phyloP scores from a whole-genome alignment of 1,284 basidiomycete genomes.

The Heterobasidion parviporum region DNA sequence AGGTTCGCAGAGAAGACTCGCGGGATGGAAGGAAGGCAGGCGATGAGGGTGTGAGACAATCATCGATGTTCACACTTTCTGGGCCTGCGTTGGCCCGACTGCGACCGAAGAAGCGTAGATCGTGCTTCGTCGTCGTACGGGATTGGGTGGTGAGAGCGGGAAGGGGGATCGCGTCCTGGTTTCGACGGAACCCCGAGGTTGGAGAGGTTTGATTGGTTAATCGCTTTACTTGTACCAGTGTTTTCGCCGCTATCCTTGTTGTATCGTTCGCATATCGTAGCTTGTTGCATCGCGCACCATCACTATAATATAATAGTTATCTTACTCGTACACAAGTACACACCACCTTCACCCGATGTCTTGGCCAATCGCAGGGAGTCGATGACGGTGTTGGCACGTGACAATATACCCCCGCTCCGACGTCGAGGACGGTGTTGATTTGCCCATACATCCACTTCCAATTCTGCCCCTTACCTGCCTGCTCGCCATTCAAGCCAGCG shows the following conservation, averaged over 20 bases:
- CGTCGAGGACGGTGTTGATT: not conserved
- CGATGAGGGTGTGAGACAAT: not conserved
- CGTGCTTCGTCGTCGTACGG: not conserved
- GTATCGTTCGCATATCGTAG: not conserved
- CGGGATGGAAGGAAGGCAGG: not conserved
- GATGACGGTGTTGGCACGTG: not conserved
- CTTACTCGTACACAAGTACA: not conserved
- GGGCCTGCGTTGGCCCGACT: not conserved
- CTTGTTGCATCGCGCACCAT: not conserved
- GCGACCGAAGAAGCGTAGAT: not conserved
- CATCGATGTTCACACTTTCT: not conserved
- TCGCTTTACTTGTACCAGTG: not conserved
- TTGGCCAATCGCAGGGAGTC: not conserved
- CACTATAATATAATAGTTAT: not conserved
- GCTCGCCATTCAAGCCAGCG: no score
- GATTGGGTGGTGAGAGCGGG: not conserved
- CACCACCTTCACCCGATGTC: not conserved
- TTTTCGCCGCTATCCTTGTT: not conserved
- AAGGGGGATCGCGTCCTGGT: not conserved
- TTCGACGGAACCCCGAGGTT: not conserved
- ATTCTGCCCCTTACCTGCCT: not conserved
- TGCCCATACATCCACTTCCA: not conserved
- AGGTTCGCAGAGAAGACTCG: not conserved
- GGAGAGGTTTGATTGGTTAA: not conserved
- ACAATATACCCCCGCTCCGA: conserved; percentile 4